phyloP scores from a whole-genome alignment of 148 eudicot genomes.

The Persicaria tinctoria region DNA sequence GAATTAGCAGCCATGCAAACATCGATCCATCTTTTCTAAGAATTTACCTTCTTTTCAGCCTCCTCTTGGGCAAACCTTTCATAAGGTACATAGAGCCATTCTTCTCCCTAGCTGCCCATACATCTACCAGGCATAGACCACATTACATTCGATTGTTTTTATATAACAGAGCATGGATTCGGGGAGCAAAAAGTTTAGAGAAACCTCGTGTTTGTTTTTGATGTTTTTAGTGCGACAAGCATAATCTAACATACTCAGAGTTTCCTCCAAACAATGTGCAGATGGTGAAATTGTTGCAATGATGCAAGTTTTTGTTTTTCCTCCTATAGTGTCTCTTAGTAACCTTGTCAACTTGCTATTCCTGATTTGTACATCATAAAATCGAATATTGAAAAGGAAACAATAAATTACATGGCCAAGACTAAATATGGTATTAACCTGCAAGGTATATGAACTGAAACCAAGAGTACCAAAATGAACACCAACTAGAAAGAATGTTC shows the following conservation, averaged over 20 bases:
- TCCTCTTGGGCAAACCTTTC: slow-evolving; percentile 76
- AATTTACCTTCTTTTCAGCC: slow-evolving; percentile 74
- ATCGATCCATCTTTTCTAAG: too few relatives aligned
- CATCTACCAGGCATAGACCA: slow-evolving; percentile 33
- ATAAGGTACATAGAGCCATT: slow-evolving; percentile 76
- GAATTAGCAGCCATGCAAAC: background rate
- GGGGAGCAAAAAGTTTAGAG: background rate
- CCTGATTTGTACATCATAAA: slow-evolving; percentile 25
- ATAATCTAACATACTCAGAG: slow-evolving; percentile 84
- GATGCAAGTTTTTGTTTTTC: slow-evolving; percentile 87
- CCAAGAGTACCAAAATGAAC: too few relatives aligned
- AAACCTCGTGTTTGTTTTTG: slow-evolving; percentile 85
- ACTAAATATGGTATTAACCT: background rate
- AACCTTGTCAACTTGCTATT: slow-evolving; percentile 89
- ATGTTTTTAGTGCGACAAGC: slow-evolving; percentile 84
- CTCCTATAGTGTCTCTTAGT: slow-evolving; percentile 81
- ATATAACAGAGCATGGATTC: background rate
- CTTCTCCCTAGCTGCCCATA: slow-evolving; percentile 83
- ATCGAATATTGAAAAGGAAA: background rate
- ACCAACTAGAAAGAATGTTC: too few relatives aligned
- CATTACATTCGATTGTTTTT: background rate
- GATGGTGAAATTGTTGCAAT: slow-evolving; percentile 82
- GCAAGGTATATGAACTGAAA: too few relatives aligned
- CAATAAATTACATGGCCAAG: background rate
- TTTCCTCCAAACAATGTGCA: slow-evolving; percentile 71